Evolutionary conservation across 1,284 basidiomycete species (phyloP).

Genomic region (Fomitiporia mediterranea): DNA sequence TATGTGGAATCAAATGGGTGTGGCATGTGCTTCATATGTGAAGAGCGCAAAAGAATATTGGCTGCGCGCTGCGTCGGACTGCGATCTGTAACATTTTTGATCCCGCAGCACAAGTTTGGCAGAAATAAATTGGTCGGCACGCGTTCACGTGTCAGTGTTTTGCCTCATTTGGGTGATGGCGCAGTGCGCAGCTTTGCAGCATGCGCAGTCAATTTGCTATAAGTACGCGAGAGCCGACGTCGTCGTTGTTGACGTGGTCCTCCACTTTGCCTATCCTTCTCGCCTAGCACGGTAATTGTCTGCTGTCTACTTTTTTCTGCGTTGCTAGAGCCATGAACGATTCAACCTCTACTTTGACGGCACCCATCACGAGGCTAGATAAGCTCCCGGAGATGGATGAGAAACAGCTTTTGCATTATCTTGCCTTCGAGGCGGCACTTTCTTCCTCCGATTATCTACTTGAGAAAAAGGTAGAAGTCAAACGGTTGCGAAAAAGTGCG

Average conservation of each 20-base stretch:
- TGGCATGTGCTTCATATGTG: too few species aligned
- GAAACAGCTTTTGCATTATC: slow-evolving; percentile 5
- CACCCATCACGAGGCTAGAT: neutral
- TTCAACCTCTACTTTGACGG: neutral
- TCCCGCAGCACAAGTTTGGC: neutral
- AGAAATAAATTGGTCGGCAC: neutral
- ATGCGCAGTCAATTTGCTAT: neutral
- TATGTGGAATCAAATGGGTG: too few species aligned
- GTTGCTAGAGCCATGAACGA: neutral
- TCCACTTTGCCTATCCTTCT: neutral
- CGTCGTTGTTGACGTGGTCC: too few species aligned
- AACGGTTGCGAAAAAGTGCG: slow-evolving; percentile 9
- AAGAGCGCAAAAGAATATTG: neutral
- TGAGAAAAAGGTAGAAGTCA: slow-evolving; percentile 12
- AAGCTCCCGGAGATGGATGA: slow-evolving; percentile 6
- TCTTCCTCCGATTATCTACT: neutral
- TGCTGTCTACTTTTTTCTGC: neutral
- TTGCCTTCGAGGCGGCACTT: neutral
- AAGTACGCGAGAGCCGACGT: neutral
- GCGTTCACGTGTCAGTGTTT: slow-evolving; percentile 1
- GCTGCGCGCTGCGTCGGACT: slow-evolving; percentile 1
- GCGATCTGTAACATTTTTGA: neutral
- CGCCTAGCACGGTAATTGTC: neutral
- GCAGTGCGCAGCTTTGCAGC: neutral
- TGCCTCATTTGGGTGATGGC: neutral